A percentile compares a stretch with the other conserved stretches of the same genome.
Evolutionary conservation across 176 grass and related monocot genomes (phyloP).

Genomic region (Phyllostachys edulis): DNA sequence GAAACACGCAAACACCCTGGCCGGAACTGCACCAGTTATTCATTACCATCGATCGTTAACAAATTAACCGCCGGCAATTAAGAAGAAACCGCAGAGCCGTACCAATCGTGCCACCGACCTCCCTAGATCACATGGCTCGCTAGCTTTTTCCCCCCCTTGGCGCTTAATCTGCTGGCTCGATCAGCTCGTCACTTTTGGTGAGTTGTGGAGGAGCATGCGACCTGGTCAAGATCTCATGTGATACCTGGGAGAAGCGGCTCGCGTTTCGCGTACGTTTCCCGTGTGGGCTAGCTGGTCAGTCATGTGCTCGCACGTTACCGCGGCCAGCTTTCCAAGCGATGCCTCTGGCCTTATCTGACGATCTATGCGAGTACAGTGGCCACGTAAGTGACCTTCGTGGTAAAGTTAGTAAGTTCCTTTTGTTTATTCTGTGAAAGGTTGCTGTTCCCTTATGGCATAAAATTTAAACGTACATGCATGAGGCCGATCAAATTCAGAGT

Average conservation of each 20-base stretch:
- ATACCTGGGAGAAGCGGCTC: not conserved
- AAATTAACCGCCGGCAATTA: not conserved
- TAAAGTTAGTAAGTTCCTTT: not conserved
- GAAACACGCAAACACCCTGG: not conserved
- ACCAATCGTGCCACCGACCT: not conserved
- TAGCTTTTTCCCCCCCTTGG: not conserved
- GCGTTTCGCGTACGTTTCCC: not conserved
- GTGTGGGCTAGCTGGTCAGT: not conserved
- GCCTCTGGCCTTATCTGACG: conserved; percentile 39
- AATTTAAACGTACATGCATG: not conserved
- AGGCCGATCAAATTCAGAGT: not conserved
- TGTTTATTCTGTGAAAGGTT: not conserved
- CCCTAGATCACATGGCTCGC: conserved; percentile 11
- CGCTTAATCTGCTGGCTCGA: not conserved
- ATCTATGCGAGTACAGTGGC: not conserved
- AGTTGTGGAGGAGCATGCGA: not conserved
- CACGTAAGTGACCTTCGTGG: not conserved
- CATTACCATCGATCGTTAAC: not conserved
- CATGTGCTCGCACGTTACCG: conserved; percentile 47
- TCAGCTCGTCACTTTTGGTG: not conserved
- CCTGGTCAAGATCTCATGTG: not conserved
- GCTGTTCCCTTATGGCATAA: not conserved
- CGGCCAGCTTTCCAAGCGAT: conserved; percentile 27
- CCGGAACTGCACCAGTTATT: not conserved
- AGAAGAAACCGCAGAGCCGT: not conserved